Conservation (phyloP, 2,329 filamentous ascomycete genomes). For the Aspergillus awamori region DNA sequence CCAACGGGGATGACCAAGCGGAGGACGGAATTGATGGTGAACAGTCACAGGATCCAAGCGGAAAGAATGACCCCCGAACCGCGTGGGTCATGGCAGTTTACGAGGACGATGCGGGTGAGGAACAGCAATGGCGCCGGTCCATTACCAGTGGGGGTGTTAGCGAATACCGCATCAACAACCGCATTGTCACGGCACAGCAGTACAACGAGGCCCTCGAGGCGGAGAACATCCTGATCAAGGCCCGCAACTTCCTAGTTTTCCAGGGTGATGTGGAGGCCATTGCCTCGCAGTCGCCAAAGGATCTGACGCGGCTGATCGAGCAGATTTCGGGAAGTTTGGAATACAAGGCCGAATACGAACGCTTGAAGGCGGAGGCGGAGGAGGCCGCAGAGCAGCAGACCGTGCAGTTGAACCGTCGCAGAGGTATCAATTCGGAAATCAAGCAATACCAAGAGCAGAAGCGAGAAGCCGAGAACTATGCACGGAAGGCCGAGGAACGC, state of each 20-base stretch:
- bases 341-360: conserved; percentile 91
- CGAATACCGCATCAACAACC: conserved; percentile 97
- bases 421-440: conserved; percentile 96
- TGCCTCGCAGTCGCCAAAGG: conserved; percentile 89
- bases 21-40: conserved; percentile 58
- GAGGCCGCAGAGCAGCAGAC: conserved; percentile 86
- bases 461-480: conserved; percentile 89
- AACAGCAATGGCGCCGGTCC: conserved; percentile 92
- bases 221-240: conserved; percentile 97
- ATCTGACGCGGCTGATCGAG: conserved; percentile 90
- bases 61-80: conserved; percentile 78
- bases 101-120: conserved; percentile 92
- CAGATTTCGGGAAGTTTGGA: conserved; percentile 97
- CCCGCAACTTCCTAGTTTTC: conserved; percentile 96
- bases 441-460: conserved; percentile 98
- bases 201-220: conserved; percentile 92
- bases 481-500: conserved; percentile 84
- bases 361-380: conserved; percentile 81
- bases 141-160: conserved; percentile 88
- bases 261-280: conserved; percentile 98
- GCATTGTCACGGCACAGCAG: conserved; percentile 80
- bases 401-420: conserved; percentile 82
- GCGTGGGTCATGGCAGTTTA: conserved; percentile 99
- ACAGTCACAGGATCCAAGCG: conserved; percentile 60
- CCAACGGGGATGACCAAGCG: conserved; percentile 64